Evolutionary conservation across 2,329 filamentous ascomycete genomes (phyloP).

Genomic region (Trichoderma afroharzianum): DNA sequence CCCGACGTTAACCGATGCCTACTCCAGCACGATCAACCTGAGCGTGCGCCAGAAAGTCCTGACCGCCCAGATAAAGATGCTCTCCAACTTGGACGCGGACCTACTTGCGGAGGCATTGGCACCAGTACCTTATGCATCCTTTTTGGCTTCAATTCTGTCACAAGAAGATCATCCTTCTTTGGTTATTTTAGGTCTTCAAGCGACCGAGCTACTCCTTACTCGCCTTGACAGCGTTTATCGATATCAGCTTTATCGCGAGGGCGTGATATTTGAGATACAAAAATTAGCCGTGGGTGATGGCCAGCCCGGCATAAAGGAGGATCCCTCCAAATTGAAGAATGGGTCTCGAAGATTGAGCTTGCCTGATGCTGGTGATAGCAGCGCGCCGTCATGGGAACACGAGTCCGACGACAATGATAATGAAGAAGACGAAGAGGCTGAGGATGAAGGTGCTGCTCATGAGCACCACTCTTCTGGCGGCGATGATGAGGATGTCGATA

Average conservation of each 20-base stretch:
- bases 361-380: constrained; percentile 16
- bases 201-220: constrained; percentile 80
- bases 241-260: constrained; percentile 96
- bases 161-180: constrained; percentile 89
- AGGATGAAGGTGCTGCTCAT: constrained; percentile 34
- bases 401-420: constrained; percentile 29
- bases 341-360: constrained; percentile 5
- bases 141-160: constrained; percentile 88
- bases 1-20: constrained; percentile 92
- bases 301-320: constrained; percentile 6
- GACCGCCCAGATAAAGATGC: constrained; percentile 94
- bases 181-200: constrained; percentile 82
- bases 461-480: constrained; percentile 42
- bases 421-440: constrained; percentile 18
- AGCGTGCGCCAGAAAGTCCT: constrained; percentile 93
- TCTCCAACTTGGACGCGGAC: constrained; percentile 83
- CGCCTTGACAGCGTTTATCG: constrained; percentile 85
- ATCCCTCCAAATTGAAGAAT: background rate
- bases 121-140: constrained; percentile 90
- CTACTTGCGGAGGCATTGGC: constrained; percentile 84
- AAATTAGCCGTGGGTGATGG: constrained; percentile 63
- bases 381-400: constrained; percentile 29
- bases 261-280: constrained; percentile 86
- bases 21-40: constrained; percentile 95
- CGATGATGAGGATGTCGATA: constrained; percentile 51